Evolutionary conservation across 2,329 filamentous ascomycete species (phyloP).

Genomic region (Penicillium aurantiogriseum): DNA sequence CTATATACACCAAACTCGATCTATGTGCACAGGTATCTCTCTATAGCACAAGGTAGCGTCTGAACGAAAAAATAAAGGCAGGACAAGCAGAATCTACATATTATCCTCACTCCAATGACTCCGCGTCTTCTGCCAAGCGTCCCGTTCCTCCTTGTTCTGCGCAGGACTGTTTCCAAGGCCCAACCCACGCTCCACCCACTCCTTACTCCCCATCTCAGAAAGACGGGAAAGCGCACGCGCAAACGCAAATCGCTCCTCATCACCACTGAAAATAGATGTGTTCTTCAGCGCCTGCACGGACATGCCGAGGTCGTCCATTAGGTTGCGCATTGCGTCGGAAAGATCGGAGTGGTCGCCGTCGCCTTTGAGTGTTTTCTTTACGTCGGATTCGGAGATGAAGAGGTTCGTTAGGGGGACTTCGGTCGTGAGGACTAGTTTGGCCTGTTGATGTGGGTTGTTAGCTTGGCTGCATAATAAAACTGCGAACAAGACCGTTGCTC

Average conservation of each 20-base stretch:
- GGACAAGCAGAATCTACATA: slow-evolving; percentile 27
- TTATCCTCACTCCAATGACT: slow-evolving; percentile 53
- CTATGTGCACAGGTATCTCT: slow-evolving; percentile 7
- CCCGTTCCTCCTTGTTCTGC: slow-evolving; percentile 47
- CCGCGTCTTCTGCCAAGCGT: slow-evolving; percentile 50
- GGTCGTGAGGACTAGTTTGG: slow-evolving; percentile 92
- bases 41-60: background rate
- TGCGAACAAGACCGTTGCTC: background rate
- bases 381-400: slow-evolving; percentile 73
- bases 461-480: background rate
- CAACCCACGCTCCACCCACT: slow-evolving; percentile 85
- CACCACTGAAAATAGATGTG: slow-evolving; percentile 83
- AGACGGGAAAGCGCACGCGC: slow-evolving; percentile 80
- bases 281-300: slow-evolving; percentile 82
- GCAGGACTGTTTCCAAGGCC: slow-evolving; percentile 47
- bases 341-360: slow-evolving; percentile 53
- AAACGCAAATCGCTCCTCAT: slow-evolving; percentile 96
- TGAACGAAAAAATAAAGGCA: background rate
- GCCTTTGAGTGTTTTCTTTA: slow-evolving; percentile 57
- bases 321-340: slow-evolving; percentile 69
- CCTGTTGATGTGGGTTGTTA: slow-evolving; percentile 48
- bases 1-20: slow-evolving; percentile 1
- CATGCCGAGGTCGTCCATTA: slow-evolving; percentile 85
- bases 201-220: slow-evolving; percentile 86
- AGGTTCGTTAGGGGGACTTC: slow-evolving; percentile 80